Base-by-base conservation (phyloP, 345 rosid species). In the Citrus mangshanensis region DNA sequence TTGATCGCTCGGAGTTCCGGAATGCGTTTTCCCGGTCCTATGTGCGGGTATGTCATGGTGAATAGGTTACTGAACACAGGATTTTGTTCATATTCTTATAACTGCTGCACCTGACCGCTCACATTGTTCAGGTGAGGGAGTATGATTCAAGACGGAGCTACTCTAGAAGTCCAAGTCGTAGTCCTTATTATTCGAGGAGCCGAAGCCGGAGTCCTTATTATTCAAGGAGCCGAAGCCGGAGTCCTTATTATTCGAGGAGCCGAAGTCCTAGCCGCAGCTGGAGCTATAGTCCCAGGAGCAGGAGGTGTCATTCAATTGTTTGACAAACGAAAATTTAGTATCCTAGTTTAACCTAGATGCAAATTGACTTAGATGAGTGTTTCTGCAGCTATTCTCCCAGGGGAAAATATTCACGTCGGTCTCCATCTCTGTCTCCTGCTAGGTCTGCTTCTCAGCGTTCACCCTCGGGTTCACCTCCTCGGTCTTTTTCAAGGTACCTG, bases 11-110 rank as follows among this genome's bases (percentile, higher is more conserved):
- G 9, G 89, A 88, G 82, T 96, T 96, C 79, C 93, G 89, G 35
- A 96, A 96, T 91, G 93, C 99, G 40, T 96, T 94, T 82, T 84
- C 94, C 72, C 90, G 95, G 77, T 82, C 98, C 68, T 89, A 93
- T 81, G 71, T 96, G 56, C 86, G 98, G 93, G 99, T 94, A 92
- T 70, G 87, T 24, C 56, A 16, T 42, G 9, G 14, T 10, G 30
- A 38, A 19, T 14, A 58, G 9, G 7, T 22, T 51, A 22, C 16
- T 59, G 4, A 42, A 13, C 70, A 28, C 40, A 35, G 1, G 74
- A 1, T 72, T 32, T 22, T 3, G 14, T 66, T 19, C 34, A 56
- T 18, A 42, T 27, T n/a, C 80, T 27, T 76, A 37, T 24, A 28
- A 35, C 18, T 65, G 25, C n/a, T 62, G 59, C 55, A 60, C 21